phyloP scores from a whole-genome alignment of 768 basidiomycete species.

The Clitopilus passeckerianus region DNA sequence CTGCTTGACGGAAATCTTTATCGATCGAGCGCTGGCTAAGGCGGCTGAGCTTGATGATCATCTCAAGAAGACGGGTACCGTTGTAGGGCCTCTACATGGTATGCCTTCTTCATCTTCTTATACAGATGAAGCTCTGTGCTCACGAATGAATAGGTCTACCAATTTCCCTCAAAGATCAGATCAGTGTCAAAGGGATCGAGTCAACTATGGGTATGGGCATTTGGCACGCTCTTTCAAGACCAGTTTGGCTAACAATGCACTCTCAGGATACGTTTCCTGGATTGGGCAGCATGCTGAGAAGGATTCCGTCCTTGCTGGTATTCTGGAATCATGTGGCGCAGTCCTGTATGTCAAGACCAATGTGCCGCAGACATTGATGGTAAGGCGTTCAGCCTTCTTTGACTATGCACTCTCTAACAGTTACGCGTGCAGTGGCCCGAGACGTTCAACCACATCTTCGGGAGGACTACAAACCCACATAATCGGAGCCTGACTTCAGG shows the following conservation, averaged over 20 bases:
- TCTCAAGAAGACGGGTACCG: conserved; percentile 54
- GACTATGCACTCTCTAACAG: not conserved
- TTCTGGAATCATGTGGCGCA: conserved; percentile 64
- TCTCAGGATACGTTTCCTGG: conserved; percentile 67
- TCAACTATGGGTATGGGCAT: conserved; percentile 10
- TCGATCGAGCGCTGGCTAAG: conserved; percentile 60
- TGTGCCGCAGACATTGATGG: conserved; percentile 76
- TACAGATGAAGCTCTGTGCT: not conserved
- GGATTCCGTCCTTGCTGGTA: conserved; percentile 60
- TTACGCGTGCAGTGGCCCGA: conserved; percentile 56
- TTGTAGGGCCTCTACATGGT: conserved; percentile 72
- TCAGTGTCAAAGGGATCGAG: not conserved
- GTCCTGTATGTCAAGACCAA: conserved; percentile 72
- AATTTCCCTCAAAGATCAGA: conserved; percentile 1
- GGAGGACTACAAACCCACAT: conserved; percentile 71
- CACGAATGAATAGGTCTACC: not conserved
- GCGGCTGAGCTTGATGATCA: conserved; percentile 65
- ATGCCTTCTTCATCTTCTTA: not conserved
- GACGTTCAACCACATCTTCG: conserved; percentile 75
- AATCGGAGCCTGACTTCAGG: conserved; percentile 70
- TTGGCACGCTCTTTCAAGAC: not conserved
- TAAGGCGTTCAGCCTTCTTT: conserved; percentile 15
- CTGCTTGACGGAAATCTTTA: conserved; percentile 78
- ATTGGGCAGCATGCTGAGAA: conserved; percentile 54
- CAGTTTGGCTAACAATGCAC: not conserved